phyloP scores from a whole-genome alignment of 2,329 filamentous ascomycete species.

The Colletotrichum melonis region DNA sequence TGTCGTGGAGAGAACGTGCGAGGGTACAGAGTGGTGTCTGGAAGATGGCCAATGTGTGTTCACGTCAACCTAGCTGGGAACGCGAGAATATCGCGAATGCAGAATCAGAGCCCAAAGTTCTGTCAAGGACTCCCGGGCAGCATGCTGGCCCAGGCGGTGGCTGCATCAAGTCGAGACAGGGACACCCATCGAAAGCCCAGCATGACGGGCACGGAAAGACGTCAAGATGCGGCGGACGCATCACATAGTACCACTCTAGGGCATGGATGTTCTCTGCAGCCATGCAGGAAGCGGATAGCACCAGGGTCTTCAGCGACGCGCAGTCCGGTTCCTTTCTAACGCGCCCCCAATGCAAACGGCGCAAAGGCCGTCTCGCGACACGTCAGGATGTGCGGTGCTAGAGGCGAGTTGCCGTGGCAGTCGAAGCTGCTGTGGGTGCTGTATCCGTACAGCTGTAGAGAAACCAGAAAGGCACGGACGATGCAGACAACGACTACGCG shows the following conservation, averaged over 20 bases:
- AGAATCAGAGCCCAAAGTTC: neutral
- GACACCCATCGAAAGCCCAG: conserved; percentile 17
- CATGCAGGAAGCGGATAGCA: conserved; percentile 4
- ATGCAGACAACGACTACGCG: neutral
- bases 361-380: neutral
- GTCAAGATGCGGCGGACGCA: conserved; percentile 8
- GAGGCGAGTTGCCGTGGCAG: neutral
- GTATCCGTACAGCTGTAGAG: too few relatives aligned
- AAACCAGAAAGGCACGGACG: neutral
- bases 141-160: conserved; percentile 2
- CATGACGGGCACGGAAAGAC: conserved; percentile 18
- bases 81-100: neutral
- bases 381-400: neutral
- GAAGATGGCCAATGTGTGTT: too few relatives aligned
- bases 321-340: neutral
- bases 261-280: neutral
- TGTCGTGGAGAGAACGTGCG: conserved; percentile 2
- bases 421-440: neutral
- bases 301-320: neutral
- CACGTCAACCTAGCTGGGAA: neutral
- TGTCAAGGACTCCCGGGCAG: conserved; percentile 17
- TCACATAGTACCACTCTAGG: neutral
- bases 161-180: conserved; percentile 21
- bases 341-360: neutral
- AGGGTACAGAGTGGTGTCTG: neutral